These are phyloP conservation scores for Triangularia verruculosa DNA, from an alignment of 2,329 filamentous ascomycete species.

Conservation along the genomic window DNA sequence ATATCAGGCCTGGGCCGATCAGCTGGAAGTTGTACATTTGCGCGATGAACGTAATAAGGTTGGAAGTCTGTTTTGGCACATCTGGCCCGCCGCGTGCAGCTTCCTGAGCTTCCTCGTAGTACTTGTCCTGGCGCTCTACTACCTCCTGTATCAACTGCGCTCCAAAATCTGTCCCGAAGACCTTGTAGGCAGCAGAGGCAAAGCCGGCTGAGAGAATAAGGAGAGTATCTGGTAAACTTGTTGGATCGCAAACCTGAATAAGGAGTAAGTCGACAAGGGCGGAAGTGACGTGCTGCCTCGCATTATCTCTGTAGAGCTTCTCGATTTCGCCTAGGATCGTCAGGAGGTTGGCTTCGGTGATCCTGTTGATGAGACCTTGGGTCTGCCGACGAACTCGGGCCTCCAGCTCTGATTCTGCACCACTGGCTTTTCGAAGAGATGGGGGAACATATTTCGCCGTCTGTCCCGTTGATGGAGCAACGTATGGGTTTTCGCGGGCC, in stretches of 20 bases:
- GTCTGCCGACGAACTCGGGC: constrained; percentile 72
- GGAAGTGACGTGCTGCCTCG: constrained; percentile 84
- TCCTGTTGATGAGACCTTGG: constrained; percentile 85
- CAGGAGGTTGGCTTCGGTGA: constrained; percentile 86
- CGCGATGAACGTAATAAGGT: constrained; percentile 77
- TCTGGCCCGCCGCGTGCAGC: constrained; percentile 32
- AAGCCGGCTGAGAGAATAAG: constrained; percentile 89
- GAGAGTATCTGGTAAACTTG: constrained; percentile 80
- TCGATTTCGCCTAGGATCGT: constrained; percentile 82
- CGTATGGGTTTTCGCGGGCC: constrained; percentile 80
- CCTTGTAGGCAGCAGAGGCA: constrained; percentile 80
- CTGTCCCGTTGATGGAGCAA: constrained; percentile 60
- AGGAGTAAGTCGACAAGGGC: constrained; percentile 75
- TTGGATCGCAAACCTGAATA: constrained; percentile 74
- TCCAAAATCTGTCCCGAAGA: constrained; percentile 84
- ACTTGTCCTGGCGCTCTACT: constrained; percentile 69
- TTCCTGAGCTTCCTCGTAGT: constrained; percentile 49
- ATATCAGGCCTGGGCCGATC: constrained; percentile 76
- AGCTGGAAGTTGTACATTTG: constrained; percentile 93
- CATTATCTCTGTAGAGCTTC: constrained; percentile 75
- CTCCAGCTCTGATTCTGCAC: constrained; percentile 64
- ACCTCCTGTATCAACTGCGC: constrained; percentile 79
- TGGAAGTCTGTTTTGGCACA: constrained; percentile 61
- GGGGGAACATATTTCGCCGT: constrained; percentile 83
- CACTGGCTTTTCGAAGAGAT: constrained; percentile 65